Percentiles rank a stretch among this genome's conserved stretches.
phyloP scores from a whole-genome alignment of 768 basidiomycete genomes.

The Macrolepiota fuliginosa region DNA sequence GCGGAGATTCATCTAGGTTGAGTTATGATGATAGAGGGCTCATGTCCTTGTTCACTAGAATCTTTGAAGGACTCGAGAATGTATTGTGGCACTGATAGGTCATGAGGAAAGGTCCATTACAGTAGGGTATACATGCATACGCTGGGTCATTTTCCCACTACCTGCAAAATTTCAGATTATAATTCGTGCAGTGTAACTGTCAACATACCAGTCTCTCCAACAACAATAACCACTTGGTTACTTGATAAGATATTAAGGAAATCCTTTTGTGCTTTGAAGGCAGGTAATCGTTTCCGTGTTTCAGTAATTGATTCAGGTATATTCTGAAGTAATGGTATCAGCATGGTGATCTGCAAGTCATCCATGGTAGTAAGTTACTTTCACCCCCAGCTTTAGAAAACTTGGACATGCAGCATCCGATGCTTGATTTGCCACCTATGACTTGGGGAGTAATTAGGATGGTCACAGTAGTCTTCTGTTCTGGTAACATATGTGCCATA shows the following conservation, averaged over 20 bases:
- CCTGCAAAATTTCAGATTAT: conserved; percentile 35
- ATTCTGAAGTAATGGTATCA: background rate
- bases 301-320: conserved; percentile 43
- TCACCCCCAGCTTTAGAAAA: background rate
- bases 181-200: background rate
- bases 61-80: conserved; percentile 81
- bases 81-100: conserved; percentile 75
- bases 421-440: background rate
- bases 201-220: conserved; percentile 80
- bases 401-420: background rate
- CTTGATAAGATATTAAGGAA: conserved; percentile 58
- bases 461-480: conserved; percentile 1
- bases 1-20: conserved; percentile 91
- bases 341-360: background rate
- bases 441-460: background rate
- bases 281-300: conserved; percentile 65
- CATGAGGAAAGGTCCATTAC: background rate
- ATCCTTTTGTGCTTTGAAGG: conserved; percentile 61
- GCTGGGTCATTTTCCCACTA: conserved; percentile 89
- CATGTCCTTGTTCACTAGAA: conserved; percentile 54
- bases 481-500: conserved; percentile 55
- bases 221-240: conserved; percentile 74
- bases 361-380: background rate
- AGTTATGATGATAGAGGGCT: conserved; percentile 73
- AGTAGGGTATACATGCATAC: conserved; percentile 30